phyloP scores from a whole-genome alignment of 164 flowering plant species.

The Magnolia officinalis region DNA sequence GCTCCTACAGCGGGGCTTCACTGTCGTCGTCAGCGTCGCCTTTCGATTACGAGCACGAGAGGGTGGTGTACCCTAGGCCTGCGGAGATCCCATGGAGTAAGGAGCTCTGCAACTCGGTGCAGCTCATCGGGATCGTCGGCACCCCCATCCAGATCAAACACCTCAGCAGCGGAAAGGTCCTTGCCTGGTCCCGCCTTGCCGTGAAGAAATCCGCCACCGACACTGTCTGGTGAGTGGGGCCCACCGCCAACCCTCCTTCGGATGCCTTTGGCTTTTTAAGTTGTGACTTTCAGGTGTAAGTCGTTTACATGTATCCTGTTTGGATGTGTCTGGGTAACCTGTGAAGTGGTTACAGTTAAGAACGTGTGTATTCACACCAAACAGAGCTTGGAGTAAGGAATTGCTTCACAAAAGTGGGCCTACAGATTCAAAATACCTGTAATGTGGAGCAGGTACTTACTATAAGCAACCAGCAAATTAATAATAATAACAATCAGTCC shows the following conservation, averaged over 20 bases:
- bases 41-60: slow-evolving; percentile 21
- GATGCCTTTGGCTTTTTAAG: no score
- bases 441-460: no score
- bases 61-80: slow-evolving; percentile 50
- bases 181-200: slow-evolving; percentile 82
- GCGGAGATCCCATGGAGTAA: slow-evolving; percentile 78
- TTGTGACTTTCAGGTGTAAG: no score
- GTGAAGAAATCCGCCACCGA: slow-evolving; percentile 66
- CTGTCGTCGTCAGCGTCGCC: neutral
- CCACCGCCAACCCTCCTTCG: neutral
- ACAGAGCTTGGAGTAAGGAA: no score
- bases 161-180: slow-evolving; percentile 61
- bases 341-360: no score
- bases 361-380: no score
- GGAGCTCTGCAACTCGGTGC: slow-evolving; percentile 66
- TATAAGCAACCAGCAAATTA: no score
- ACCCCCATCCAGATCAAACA: slow-evolving; percentile 64
- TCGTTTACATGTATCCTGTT: no score
- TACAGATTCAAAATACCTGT: no score
- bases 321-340: no score
- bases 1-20: neutral
- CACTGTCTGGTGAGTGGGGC: slow-evolving; percentile 42
- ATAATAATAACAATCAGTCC: no score
- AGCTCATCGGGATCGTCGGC: slow-evolving; percentile 70
- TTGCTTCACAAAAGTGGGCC: no score